Evolutionary conservation across 1,139 yeast genomes (phyloP), one percentile per base, ranked within the genome.

Genomic region (Citeromyces hawaiiensis): DNA sequence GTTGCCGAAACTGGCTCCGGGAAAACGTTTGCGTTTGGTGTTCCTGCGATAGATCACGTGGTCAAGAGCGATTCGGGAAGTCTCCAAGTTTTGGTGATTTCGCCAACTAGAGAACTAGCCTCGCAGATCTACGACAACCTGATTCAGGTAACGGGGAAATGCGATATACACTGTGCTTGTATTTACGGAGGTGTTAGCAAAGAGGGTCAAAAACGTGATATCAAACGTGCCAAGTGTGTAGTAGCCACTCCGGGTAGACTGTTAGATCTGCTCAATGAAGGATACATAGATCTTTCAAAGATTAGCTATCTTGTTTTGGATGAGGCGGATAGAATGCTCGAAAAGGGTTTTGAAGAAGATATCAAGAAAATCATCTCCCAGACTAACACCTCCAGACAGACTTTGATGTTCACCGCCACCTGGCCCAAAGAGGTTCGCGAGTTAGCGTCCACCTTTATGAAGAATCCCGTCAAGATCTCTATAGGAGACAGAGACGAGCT

Each of bases 1-100:
- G 96, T 93, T 45, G 98, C 98, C 23, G 97, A 91, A 63, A 91
- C 98, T 10, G 98, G 98, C 37, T 86, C 96, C 0, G 98, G 98
- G 53, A 91, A 91, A 60, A 91, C 98, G 0, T 80, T 88, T 61
- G 97, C 97, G 1, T 91, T 91, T 57, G 96, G 97, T 54, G 94
- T 91, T 15, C 99, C 99, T 36, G 96, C 96, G n/a, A 72, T 91
- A 43, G 72, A 86, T 57, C 77, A 77, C 48, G 64, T 87, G 46
- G 57, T 69, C 42, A 59, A 65, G 38, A 47, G 47, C n/a, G 48
- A 48, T 9, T 62, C 65, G 38, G 60, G 62, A 35, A 83, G 83
- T 14, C 68, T 83, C 43, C 75, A 76, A 50, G 94, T 87, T 4
- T 69, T 93, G 45, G 86, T 83, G 45, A 79, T 91, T 41, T 87